A percentile compares a stretch with the other conserved stretches of the same genome.
Conservation (phyloP, 2,329 filamentous ascomycete species). For the Aspergillus glaucus region DNA sequence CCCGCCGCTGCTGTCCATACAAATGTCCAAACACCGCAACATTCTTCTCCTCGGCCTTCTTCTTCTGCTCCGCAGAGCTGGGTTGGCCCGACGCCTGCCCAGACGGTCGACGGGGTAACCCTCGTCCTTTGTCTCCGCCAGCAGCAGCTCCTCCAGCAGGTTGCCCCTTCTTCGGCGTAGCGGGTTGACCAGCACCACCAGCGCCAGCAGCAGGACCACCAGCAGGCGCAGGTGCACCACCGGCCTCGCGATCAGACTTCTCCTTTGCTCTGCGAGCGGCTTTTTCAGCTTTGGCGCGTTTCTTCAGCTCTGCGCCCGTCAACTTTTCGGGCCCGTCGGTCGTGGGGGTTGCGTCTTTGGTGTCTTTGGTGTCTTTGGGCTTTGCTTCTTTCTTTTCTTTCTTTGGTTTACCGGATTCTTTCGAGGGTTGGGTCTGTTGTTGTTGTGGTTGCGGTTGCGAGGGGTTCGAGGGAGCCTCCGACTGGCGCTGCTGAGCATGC, state of each 20-base stretch:
- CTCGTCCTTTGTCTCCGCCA: slow-evolving; percentile 19
- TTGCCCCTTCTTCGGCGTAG: slow-evolving; percentile 26
- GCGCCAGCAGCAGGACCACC: slow-evolving; percentile 24
- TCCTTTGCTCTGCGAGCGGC: slow-evolving; percentile 71
- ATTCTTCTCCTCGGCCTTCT: slow-evolving; percentile 58
- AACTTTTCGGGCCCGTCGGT: slow-evolving; percentile 29
- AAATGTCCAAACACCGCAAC: slow-evolving; percentile 77
- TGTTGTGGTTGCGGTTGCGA: slow-evolving; percentile 13
- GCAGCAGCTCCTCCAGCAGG: slow-evolving; percentile 17
- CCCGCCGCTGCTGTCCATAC: slow-evolving; percentile 66
- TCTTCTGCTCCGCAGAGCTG: slow-evolving; percentile 40
- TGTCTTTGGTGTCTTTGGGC: slow-evolving; percentile 14
- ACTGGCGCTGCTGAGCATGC: slow-evolving; percentile 11
- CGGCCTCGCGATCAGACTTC: slow-evolving; percentile 49
- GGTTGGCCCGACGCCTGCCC: slow-evolving; percentile 30
- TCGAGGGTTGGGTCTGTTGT: slow-evolving; percentile 17
- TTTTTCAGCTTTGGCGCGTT: slow-evolving; percentile 85
- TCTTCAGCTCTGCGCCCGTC: slow-evolving; percentile 69
- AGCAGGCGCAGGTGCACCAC: slow-evolving; percentile 36
- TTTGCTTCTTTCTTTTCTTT: slow-evolving; percentile 19
- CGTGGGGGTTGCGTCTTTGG: slow-evolving; percentile 15
- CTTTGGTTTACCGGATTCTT: slow-evolving; percentile 18
- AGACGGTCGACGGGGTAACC: slow-evolving; percentile 30
- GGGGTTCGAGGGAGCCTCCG: slow-evolving; percentile 5
- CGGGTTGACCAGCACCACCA: slow-evolving; percentile 6